phyloP scores from a whole-genome alignment of 2,329 filamentous ascomycete genomes.

The Thelonectria rubi region DNA sequence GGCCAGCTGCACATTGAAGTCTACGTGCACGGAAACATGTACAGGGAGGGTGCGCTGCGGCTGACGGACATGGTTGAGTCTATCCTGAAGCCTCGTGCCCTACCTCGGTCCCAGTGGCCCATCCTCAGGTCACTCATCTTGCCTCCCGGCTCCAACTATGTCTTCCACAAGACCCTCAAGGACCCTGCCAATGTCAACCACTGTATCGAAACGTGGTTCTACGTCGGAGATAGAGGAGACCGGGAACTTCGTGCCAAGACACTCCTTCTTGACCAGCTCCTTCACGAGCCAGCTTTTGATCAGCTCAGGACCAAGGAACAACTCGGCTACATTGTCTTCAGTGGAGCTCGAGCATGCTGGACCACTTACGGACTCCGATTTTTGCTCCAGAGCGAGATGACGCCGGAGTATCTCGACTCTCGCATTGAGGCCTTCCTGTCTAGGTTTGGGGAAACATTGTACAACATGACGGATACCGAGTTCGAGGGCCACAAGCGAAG shows the following conservation, averaged over 20 bases:
- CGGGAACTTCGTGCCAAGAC: slow-evolving; percentile 77
- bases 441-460: slow-evolving; percentile 70
- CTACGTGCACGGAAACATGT: slow-evolving; percentile 89
- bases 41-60: slow-evolving; percentile 90
- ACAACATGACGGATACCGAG: slow-evolving; percentile 80
- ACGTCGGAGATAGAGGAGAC: slow-evolving; percentile 74
- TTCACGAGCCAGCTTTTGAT: slow-evolving; percentile 93
- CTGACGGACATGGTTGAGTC: slow-evolving; percentile 85
- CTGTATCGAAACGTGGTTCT: slow-evolving; percentile 81
- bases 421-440: slow-evolving; percentile 87
- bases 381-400: slow-evolving; percentile 91
- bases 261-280: slow-evolving; percentile 86
- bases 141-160: slow-evolving; percentile 81
- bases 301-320: slow-evolving; percentile 96
- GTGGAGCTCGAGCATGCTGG: slow-evolving; percentile 74
- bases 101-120: slow-evolving; percentile 83
- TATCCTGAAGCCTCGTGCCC: slow-evolving; percentile 75
- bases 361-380: slow-evolving; percentile 88
- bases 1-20: slow-evolving; percentile 88
- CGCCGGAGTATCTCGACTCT: slow-evolving; percentile 82
- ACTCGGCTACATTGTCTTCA: slow-evolving; percentile 95
- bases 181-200: slow-evolving; percentile 92
- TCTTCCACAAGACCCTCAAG: slow-evolving; percentile 82
- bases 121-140: slow-evolving; percentile 80
- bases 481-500: slow-evolving; percentile 94